Evolutionary conservation across 164 flowering plant species (phyloP).

Genomic region (Kingdonia uniflora): DNA sequence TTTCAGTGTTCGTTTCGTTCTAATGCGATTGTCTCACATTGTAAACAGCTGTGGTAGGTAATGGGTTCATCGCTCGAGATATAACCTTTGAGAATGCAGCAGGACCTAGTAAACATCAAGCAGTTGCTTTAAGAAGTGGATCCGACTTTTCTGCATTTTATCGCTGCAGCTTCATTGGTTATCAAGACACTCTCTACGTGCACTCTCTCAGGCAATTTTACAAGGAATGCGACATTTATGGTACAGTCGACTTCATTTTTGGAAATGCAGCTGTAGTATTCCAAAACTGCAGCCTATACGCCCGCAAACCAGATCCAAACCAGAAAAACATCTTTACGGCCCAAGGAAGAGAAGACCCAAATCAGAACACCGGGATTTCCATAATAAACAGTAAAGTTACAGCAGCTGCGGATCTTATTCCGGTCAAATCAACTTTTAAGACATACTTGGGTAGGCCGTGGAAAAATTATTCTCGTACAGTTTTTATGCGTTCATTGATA

Average conservation of each 20-base stretch:
- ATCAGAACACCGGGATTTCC: constrained; percentile 75
- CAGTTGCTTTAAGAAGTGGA: constrained; percentile 45
- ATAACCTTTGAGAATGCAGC: constrained; percentile 53
- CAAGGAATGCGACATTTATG: constrained; percentile 46
- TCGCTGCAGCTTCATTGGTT: constrained; percentile 47
- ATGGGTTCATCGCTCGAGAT: constrained; percentile 39
- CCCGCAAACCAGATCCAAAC: constrained; percentile 31
- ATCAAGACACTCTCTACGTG: constrained; percentile 60
- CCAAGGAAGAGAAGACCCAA: constrained; percentile 74
- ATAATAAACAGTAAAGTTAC: constrained; percentile 46
- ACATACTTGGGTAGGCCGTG: constrained; percentile 84
- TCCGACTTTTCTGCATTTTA: constrained; percentile 48
- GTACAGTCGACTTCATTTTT: constrained; percentile 62
- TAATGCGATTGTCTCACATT: too few species aligned
- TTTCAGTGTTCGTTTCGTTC: too few species aligned
- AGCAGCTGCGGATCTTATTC: constrained; percentile 52
- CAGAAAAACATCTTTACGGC: constrained; percentile 72
- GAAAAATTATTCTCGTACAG: constrained; percentile 69
- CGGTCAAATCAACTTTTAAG: constrained; percentile 27
- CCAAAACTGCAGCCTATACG: constrained; percentile 40
- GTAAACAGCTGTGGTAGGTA: constrained; percentile 53
- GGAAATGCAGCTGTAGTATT: constrained; percentile 52
- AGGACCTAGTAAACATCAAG: constrained; percentile 57
- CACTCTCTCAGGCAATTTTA: constrained; percentile 57
- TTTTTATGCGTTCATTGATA: constrained; percentile 29